Conservation (phyloP, 2,329 filamentous ascomycete species). For the Alternaria tenuissima region DNA sequence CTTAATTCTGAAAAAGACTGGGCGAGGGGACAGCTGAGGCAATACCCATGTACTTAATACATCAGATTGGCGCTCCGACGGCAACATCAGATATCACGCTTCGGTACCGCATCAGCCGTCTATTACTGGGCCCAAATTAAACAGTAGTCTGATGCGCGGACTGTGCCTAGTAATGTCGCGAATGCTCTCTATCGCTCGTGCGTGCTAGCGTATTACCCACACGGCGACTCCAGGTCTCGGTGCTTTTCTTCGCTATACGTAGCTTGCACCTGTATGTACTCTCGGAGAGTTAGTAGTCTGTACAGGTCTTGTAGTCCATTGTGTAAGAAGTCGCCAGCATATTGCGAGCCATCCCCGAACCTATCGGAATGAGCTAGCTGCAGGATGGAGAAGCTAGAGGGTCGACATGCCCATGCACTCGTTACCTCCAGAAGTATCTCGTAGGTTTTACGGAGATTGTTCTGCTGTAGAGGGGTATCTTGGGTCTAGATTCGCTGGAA, state of each 20-base stretch:
- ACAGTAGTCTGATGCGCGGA: background rate
- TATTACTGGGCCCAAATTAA: fast-evolving
- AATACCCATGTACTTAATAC: background rate
- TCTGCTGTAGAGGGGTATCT: background rate
- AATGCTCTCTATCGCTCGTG: background rate
- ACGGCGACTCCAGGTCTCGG: background rate
- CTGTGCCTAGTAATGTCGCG: background rate
- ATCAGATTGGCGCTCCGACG: background rate
- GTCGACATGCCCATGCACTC: no score
- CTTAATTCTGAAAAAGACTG: background rate
- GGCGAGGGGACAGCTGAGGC: background rate
- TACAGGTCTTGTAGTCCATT: background rate
- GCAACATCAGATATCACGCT: background rate
- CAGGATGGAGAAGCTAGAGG: background rate
- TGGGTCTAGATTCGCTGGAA: background rate
- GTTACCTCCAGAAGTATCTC: fast-evolving
- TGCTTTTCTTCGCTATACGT: background rate
- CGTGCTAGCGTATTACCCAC: background rate
- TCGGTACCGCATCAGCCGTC: background rate
- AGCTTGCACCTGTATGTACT: background rate
- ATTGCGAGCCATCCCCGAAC: background rate
- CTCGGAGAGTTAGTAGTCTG: background rate
- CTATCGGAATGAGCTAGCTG: background rate
- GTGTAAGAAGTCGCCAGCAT: background rate
- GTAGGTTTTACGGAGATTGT: background rate